These are phyloP conservation scores for Pyrenophora graminea DNA, from an alignment of 2,329 filamentous ascomycete genomes.

Conservation along the genomic window DNA sequence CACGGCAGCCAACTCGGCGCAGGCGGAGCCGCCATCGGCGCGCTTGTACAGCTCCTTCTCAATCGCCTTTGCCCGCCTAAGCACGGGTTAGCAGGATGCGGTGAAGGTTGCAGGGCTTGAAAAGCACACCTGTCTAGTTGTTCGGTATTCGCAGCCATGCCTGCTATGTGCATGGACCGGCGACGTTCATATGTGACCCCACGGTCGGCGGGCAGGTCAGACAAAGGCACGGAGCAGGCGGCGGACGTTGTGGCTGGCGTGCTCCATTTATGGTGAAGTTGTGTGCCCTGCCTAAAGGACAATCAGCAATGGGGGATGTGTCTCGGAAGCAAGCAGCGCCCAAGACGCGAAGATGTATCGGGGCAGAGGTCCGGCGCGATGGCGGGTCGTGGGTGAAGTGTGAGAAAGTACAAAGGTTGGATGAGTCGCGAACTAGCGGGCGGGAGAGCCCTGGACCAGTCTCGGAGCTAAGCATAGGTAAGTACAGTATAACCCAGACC, in stretches of 20 bases:
- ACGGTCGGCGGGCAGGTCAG: slow-evolving; percentile 61
- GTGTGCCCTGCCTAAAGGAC: slow-evolving; percentile 40
- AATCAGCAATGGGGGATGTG: slow-evolving; percentile 30
- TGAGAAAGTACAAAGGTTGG: slow-evolving; percentile 17
- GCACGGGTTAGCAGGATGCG: slow-evolving; percentile 25
- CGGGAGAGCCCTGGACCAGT: background rate
- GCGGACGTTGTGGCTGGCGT: slow-evolving; percentile 54
- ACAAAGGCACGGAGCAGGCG: slow-evolving; percentile 57
- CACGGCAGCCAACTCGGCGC: slow-evolving; percentile 55
- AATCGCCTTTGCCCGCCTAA: slow-evolving; percentile 50
- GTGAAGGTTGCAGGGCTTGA: background rate
- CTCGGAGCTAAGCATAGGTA: slow-evolving; percentile 10
- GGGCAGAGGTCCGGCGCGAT: slow-evolving; percentile 17
- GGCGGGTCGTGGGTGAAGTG: slow-evolving; percentile 15
- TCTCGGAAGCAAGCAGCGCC: slow-evolving; percentile 31
- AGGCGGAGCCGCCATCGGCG: slow-evolving; percentile 55
- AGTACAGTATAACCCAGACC: background rate
- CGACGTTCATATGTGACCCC: slow-evolving; percentile 50
- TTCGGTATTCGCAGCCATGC: slow-evolving; percentile 54
- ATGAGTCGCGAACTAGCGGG: slow-evolving; percentile 17
- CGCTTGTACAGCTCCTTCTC: slow-evolving; percentile 57
- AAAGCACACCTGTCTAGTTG: slow-evolving; percentile 58
- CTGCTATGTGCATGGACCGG: slow-evolving; percentile 28
- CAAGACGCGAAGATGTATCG: slow-evolving; percentile 26
- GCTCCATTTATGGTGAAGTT: slow-evolving; percentile 61